Evolutionary conservation across 495 filamentous ascomycete species (phyloP).

Genomic region (Penicillium simplicissimum): DNA sequence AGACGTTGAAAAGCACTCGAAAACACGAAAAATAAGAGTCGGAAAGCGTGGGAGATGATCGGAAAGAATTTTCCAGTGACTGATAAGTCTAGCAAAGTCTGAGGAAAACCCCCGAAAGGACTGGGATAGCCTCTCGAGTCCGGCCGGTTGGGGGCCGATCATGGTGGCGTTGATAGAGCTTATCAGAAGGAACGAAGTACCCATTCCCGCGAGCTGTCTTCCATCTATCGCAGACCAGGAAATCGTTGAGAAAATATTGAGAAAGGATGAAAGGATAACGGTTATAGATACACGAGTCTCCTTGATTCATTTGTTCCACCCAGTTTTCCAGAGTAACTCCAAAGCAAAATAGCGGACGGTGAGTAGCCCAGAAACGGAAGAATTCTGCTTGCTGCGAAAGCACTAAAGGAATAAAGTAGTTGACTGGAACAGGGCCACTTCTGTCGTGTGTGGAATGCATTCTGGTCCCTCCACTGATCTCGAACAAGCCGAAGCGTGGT

Average conservation of each 20-base stretch:
- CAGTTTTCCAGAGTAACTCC: constrained; percentile 13
- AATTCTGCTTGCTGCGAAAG: background rate
- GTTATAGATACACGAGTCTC: constrained; percentile 15
- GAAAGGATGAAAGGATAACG: background rate
- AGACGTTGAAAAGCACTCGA: background rate
- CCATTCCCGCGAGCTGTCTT: background rate
- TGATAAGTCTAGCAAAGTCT: background rate
- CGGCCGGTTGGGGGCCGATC: background rate
- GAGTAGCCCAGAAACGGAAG: background rate
- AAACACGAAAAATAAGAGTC: background rate
- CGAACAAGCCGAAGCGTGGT: background rate
- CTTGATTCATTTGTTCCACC: constrained; percentile 14
- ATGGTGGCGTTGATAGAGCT: constrained; percentile 8
- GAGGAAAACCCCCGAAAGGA: background rate
- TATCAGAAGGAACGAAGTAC: background rate
- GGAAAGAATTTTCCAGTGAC: background rate
- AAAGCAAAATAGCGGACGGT: constrained; percentile 3
- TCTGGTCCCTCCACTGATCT: background rate
- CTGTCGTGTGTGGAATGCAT: constrained; percentile 3
- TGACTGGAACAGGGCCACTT: background rate
- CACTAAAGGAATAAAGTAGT: background rate
- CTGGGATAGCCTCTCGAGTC: background rate
- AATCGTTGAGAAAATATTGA: background rate
- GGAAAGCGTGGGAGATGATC: background rate
- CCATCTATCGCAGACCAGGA: background rate